Percentiles rank a stretch among this genome's conserved stretches.
Evolutionary conservation across 805 yeast species (phyloP).

Genomic region (Metschnikowia orientalis): DNA sequence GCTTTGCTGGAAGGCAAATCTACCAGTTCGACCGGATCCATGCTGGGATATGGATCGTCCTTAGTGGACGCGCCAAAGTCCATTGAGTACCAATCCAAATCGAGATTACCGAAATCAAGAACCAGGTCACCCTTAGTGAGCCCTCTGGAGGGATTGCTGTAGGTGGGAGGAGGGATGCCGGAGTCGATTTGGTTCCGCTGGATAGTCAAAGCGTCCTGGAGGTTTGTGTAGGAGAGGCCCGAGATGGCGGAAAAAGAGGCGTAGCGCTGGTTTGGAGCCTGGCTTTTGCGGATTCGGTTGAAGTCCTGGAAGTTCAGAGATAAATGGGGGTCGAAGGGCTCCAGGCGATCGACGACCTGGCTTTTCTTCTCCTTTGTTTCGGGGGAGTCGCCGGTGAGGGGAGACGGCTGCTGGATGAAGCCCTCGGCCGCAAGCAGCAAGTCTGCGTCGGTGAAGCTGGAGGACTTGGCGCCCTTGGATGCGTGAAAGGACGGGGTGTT

Average conservation of each 20-base stretch:
- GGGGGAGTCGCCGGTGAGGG: slow-evolving; percentile 20
- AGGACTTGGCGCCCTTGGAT: slow-evolving; percentile 2
- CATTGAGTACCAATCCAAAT: slow-evolving; percentile 22
- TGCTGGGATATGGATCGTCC: background rate
- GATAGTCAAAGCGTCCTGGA: slow-evolving; percentile 39
- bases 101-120: slow-evolving; percentile 22
- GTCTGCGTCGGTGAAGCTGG: slow-evolving; percentile 9
- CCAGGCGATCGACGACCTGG: slow-evolving; percentile 2
- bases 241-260: slow-evolving; percentile 65
- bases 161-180: slow-evolving; percentile 27
- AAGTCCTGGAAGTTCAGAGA: slow-evolving; percentile 11
- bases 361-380: slow-evolving; percentile 13
- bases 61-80: slow-evolving; percentile 5
- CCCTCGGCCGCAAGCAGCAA: slow-evolving; percentile 9
- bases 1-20: background rate
- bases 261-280: slow-evolving; percentile 32
- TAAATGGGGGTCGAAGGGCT: slow-evolving; percentile 9
- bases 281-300: slow-evolving; percentile 4
- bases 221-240: slow-evolving; percentile 54
- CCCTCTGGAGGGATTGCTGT: slow-evolving; percentile 25
- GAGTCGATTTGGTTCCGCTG: slow-evolving; percentile 31
- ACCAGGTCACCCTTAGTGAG: slow-evolving; percentile 18
- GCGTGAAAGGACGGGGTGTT: slow-evolving; percentile 23
- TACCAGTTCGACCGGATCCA: background rate
- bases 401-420: slow-evolving; percentile 24